Conservation (phyloP, 2,329 filamentous ascomycete species). For the Chalaropsis thielavioides region DNA sequence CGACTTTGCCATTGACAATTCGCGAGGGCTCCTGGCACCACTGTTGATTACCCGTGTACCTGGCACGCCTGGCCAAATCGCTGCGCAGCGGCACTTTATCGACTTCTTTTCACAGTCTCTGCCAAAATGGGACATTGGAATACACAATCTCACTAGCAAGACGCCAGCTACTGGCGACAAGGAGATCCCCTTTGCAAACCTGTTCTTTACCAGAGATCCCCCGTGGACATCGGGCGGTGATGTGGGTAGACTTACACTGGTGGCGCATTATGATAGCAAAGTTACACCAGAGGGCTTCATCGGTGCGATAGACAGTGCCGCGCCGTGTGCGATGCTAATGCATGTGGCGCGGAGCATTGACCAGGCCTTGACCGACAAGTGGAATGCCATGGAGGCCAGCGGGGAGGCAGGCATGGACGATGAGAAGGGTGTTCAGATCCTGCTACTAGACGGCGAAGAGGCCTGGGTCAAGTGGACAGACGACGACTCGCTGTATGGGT, state of each 20-base stretch:
- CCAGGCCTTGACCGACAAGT: constrained; percentile 63
- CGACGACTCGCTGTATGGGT: constrained; percentile 75
- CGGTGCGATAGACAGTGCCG: constrained; percentile 84
- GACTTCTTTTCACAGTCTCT: constrained; percentile 63
- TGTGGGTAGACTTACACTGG: constrained; percentile 67
- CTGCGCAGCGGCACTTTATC: constrained; percentile 67
- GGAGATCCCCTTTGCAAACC: constrained; percentile 69
- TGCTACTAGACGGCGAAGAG: constrained; percentile 89
- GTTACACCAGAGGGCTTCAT: constrained; percentile 71
- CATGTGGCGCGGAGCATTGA: constrained; percentile 73
- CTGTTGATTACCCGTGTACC: constrained; percentile 81
- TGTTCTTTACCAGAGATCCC: constrained; percentile 77
- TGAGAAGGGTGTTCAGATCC: constrained; percentile 70
- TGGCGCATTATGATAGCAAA: constrained; percentile 89
- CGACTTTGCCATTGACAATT: constrained; percentile 60
- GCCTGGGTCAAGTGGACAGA: constrained; percentile 71
- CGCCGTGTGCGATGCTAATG: constrained; percentile 86
- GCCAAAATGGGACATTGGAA: constrained; percentile 63
- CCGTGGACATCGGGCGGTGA: constrained; percentile 65
- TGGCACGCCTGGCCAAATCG: constrained; percentile 60
- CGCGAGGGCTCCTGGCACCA: constrained; percentile 63
- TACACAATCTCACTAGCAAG: constrained; percentile 78
- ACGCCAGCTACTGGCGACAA: constrained; percentile 61
- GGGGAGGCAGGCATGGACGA: constrained; percentile 50
- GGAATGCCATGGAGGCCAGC: constrained; percentile 53